Base-by-base conservation (phyloP, 108 stramenopile genomes). In the Hondaea fermentalgiana region DNA sequence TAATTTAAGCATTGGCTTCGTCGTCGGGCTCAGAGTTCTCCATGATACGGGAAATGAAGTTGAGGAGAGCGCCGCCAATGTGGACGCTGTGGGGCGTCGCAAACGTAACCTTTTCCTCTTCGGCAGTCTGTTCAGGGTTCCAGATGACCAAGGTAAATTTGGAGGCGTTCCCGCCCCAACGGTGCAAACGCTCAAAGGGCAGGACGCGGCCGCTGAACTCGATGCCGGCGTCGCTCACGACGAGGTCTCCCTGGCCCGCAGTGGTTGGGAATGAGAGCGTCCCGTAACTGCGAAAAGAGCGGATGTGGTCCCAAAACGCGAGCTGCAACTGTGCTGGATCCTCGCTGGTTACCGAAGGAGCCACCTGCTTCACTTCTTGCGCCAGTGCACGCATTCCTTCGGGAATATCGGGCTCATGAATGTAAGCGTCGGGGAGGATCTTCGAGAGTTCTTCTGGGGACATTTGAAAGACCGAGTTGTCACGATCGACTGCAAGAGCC, bases 321-420 rank as follows among this genome's bases (percentile, higher is more conserved):
- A 92, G 90, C 91, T 94, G 94, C 72, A 92, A 92, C 88, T 87
- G 90, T 53, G 92, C 92, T 23, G 93, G 93, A 90, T 94, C 94
- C 60, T 59, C 60, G 14, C 60, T 28, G 0, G 49, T 45, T 12
- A 83, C 6, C n/a, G 19, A 43, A 16, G 51, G 51, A 35, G 17
- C 28, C 43, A 53, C n/a, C 0, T 83, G 6, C 76, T 45, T 12
- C 10, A 69, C 64, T 17, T 42, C 42, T 16, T 83, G 49, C 45
- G 76, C 76, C 10, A 83, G 3, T 0, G 14, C 0, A 1, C 17
- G 16, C 76, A 53, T 12, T 6, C 45, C 51, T 23, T 35, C 76
- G 49, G 76, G 45, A 43, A 83, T 16, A 17, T 53, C 10, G 51
- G 14, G 43, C 10, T 43, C 51, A 16, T 53, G 6, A 12, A 47